A percentile compares a stretch with the other conserved stretches of the same genome.
Conservation (phyloP, 2,329 filamentous ascomycete genomes). For the Sphaceloma murrayae region DNA sequence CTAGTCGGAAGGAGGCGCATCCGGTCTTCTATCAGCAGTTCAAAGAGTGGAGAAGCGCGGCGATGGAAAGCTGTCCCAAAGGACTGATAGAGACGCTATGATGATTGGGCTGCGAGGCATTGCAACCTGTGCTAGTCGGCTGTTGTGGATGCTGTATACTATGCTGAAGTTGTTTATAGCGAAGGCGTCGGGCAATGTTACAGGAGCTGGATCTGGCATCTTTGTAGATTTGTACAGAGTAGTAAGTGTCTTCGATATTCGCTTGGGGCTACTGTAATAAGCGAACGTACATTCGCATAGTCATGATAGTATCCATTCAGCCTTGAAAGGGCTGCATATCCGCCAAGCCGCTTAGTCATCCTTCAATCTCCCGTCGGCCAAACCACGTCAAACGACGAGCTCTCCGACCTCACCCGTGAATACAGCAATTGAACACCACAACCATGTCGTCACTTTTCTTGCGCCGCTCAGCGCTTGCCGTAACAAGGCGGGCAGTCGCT, state of each 20-base stretch:
- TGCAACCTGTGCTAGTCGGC: no score
- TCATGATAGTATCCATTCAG: no score
- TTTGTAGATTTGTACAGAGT: no score
- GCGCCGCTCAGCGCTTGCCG: conserved; percentile 41
- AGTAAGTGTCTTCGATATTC: no score
- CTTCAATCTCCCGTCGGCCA: background rate
- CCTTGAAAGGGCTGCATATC: no score
- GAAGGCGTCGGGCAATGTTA: no score
- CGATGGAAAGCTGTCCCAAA: conserved; percentile 17
- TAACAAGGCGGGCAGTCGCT: conserved; percentile 37
- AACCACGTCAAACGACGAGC: conserved; percentile 6
- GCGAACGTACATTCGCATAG: no score
- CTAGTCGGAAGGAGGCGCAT: conserved; percentile 22
- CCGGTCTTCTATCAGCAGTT: conserved; percentile 24
- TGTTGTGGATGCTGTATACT: no score
- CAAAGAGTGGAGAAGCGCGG: conserved; percentile 22
- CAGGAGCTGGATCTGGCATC: no score
- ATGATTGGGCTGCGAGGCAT: no score
- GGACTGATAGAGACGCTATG: conserved; percentile 6
- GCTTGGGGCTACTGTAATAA: no score
- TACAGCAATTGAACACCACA: conserved; percentile 17
- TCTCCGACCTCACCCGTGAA: conserved; percentile 13
- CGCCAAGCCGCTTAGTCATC: conserved; percentile 11
- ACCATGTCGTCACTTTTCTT: conserved; percentile 33
- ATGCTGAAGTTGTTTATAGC: no score